Evolutionary conservation across 768 basidiomycete genomes (phyloP).

Genomic region (Mrakia blollopis): DNA sequence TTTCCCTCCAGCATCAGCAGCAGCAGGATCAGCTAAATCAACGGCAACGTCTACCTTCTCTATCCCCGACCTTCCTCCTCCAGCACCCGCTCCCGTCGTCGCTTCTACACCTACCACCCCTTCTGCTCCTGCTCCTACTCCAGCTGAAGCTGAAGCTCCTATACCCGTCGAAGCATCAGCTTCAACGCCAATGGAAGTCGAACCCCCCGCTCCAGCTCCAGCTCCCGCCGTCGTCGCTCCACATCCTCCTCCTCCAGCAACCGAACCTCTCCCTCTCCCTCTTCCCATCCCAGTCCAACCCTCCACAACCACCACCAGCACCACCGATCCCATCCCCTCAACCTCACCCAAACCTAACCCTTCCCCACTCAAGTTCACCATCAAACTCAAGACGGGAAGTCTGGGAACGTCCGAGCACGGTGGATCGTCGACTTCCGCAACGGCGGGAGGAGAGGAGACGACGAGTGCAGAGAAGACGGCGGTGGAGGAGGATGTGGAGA

Average conservation of each 20-base stretch:
- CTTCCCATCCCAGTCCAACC: not conserved
- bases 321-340: no score
- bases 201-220: not conserved
- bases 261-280: not conserved
- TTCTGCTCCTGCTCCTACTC: not conserved
- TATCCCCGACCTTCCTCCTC: slow-evolving; percentile 13
- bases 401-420: not conserved
- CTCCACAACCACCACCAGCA: not conserved
- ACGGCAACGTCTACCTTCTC: not conserved
- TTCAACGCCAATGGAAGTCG: not conserved
- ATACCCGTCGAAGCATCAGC: not conserved
- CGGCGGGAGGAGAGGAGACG: not conserved
- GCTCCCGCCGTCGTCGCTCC: not conserved
- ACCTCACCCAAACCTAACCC: no score
- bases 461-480: not conserved
- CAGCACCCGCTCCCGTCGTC: not conserved
- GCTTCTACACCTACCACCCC: not conserved
- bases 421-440: no score
- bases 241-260: not conserved
- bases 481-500: slow-evolving; percentile 15
- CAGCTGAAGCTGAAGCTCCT: not conserved
- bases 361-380: not conserved
- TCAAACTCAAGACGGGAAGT: not conserved
- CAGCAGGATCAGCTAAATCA: not conserved
- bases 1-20: not conserved